phyloP scores from a whole-genome alignment of 805 yeast species.

The Ogataea ramenticola region DNA sequence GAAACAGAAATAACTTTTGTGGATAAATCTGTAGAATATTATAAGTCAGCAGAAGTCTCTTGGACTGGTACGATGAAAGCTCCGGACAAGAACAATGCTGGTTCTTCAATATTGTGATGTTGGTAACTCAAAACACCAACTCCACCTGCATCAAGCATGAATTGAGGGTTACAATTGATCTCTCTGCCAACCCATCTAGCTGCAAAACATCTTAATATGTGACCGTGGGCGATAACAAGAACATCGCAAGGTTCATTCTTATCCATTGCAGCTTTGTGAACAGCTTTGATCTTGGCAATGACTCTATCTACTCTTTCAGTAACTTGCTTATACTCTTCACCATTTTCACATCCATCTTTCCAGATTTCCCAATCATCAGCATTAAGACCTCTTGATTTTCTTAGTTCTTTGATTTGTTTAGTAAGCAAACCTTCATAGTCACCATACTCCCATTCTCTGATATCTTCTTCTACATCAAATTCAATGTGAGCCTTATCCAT shows the following conservation, averaged over 20 bases:
- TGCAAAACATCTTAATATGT: slow-evolving; percentile 81
- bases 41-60: slow-evolving; percentile 35
- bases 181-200: slow-evolving; percentile 73
- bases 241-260: slow-evolving; percentile 58
- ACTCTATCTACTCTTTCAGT: slow-evolving; percentile 65
- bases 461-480: slow-evolving; percentile 51
- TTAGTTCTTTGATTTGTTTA: slow-evolving; percentile 51
- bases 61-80: slow-evolving; percentile 71
- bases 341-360: slow-evolving; percentile 90
- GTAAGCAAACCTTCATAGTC: slow-evolving; percentile 86
- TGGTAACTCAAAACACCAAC: slow-evolving; percentile 88
- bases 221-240: slow-evolving; percentile 88
- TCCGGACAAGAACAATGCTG: slow-evolving; percentile 79
- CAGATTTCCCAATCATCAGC: slow-evolving; percentile 66
- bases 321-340: slow-evolving; percentile 65
- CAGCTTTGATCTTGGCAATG: slow-evolving; percentile 53
- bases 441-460: slow-evolving; percentile 96
- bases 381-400: slow-evolving; percentile 53
- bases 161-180: slow-evolving; percentile 63
- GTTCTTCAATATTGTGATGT: slow-evolving; percentile 78
- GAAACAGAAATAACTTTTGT: no score
- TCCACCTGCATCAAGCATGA: slow-evolving; percentile 91
- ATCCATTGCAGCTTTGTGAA: slow-evolving; percentile 50
- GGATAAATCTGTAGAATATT: no score
- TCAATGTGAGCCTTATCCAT: slow-evolving; percentile 35